A percentile compares a stretch with the other conserved stretches of the same genome.
Evolutionary conservation across 2,329 filamentous ascomycete genomes (phyloP).

Genomic region (Epichloe uncinata): DNA sequence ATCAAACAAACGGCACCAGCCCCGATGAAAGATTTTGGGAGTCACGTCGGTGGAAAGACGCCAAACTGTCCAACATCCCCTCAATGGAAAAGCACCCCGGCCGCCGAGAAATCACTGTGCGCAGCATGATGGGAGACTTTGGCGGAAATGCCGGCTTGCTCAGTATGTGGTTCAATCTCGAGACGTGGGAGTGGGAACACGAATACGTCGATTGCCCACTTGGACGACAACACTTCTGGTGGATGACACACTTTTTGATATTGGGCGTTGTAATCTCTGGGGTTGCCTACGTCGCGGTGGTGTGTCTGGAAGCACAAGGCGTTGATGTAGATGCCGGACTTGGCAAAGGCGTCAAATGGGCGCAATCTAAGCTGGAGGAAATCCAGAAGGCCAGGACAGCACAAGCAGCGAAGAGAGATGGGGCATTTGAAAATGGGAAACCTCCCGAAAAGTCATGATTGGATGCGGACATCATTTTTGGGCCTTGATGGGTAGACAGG

Average conservation of each 20-base stretch:
- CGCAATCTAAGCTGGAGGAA: slow-evolving; percentile 6
- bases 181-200: slow-evolving; percentile 62
- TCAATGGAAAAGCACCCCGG: slow-evolving; percentile 39
- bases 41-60: slow-evolving; percentile 33
- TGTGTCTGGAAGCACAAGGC: slow-evolving; percentile 15
- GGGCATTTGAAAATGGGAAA: slow-evolving; percentile 8
- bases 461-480: slow-evolving; percentile 6
- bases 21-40: slow-evolving; percentile 35
- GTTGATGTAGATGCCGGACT: slow-evolving; percentile 22
- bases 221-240: slow-evolving; percentile 88
- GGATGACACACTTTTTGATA: slow-evolving; percentile 70
- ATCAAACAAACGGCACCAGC: slow-evolving; percentile 38
- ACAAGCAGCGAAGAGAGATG: neutral
- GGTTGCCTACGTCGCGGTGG: slow-evolving; percentile 13
- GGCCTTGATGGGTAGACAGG: too few species aligned
- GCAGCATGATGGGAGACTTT: slow-evolving; percentile 97
- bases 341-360: slow-evolving; percentile 9
- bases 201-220: slow-evolving; percentile 68
- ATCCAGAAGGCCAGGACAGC: neutral
- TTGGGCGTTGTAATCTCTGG: slow-evolving; percentile 29
- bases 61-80: slow-evolving; percentile 26
- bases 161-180: slow-evolving; percentile 76
- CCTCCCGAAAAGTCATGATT: slow-evolving; percentile 11
- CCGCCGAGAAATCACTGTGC: slow-evolving; percentile 78
- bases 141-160: slow-evolving; percentile 83